A percentile compares a stretch with the other conserved stretches of the same genome.
phyloP scores from a whole-genome alignment of 1,139 yeast genomes.

The Lipomyces yarrowii region DNA sequence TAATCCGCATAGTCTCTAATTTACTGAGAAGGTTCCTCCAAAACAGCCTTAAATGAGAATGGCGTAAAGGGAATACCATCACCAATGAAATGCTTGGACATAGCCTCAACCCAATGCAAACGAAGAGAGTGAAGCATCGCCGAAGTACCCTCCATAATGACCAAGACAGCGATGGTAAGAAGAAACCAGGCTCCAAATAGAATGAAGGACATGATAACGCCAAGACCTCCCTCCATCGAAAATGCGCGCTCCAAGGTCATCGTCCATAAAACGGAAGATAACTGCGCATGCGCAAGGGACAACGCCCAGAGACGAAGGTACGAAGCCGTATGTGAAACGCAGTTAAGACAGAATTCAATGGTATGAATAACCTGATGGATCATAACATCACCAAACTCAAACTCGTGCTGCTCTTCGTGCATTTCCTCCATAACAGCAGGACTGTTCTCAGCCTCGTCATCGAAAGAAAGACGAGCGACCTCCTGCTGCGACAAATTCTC shows the following conservation, averaged over 20 bases:
- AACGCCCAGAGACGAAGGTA: constrained; percentile 96
- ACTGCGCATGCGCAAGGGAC: constrained; percentile 94
- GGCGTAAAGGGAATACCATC: constrained; percentile 91
- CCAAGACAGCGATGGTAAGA: constrained; percentile 85
- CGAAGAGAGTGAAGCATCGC: constrained; percentile 98
- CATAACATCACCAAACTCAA: constrained; percentile 87
- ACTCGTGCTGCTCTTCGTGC: constrained; percentile 54
- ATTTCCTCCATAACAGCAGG: constrained; percentile 38
- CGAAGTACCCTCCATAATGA: constrained; percentile 97
- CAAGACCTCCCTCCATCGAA: constrained; percentile 67
- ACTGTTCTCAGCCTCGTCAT: constrained; percentile 38
- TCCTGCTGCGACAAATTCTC: constrained; percentile 35
- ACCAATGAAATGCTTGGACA: constrained; percentile 97
- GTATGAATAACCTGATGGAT: constrained; percentile 98
- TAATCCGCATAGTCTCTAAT: not conserved
- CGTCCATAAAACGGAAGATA: constrained; percentile 91
- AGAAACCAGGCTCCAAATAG: constrained; percentile 95
- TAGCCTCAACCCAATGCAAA: constrained; percentile 98
- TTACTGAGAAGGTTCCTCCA: constrained; percentile 31
- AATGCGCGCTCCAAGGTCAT: constrained; percentile 92
- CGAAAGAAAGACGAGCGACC: constrained; percentile 37
- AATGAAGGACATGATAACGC: constrained; percentile 71
- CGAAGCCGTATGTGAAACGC: constrained; percentile 98
- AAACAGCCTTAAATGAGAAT: constrained; percentile 54
- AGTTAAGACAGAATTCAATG: constrained; percentile 94